Base-by-base conservation (phyloP, 768 basidiomycete species). In the Kwoniella newhampshirensis region DNA sequence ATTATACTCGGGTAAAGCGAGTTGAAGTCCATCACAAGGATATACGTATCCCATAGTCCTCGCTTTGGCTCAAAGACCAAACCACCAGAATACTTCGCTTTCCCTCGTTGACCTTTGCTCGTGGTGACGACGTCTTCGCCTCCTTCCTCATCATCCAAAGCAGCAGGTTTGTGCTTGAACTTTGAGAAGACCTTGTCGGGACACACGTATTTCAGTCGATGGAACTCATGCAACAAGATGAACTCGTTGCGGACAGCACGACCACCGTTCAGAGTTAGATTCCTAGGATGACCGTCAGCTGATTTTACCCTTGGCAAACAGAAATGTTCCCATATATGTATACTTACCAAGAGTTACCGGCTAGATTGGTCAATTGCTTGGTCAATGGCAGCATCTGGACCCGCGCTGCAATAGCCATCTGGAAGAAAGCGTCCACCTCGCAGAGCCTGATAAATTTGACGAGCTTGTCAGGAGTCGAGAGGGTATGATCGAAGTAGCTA, bases 1-100 rank as follows among this genome's bases (percentile, higher is more conserved):
- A 99, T 99, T 80, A 99, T 99, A 75, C 89, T 92, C 5, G 96
- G 96, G 74, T 99, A 99, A 54, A 99, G 81, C 59, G 92, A 96
- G 78, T 99, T 99, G 85, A 98, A 99, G 77, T 99, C 96, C 96
- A 99, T 99, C 77, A 99, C 96, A 17, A 99, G 82, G 77, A 98
- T 88, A 73, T 82, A 96, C 67, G 86, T 93, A 80, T 98, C 96
- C 89, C 91, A 98, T 37, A 99, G 80, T 11, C 93, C 91, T 51
- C 89, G 82, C 78, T 96, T 93, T 1, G 96, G 96, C 57, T 96
- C 90, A 63, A 99, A 92, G 18, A 99, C 96, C 50, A 98, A 82
- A 77, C 96, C 96, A 75, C 96, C 96, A 78, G 98, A 96, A 80
- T 91, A 99, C 78, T 97, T 98, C 78, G 97, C 94, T 48, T 85